phyloP scores from a whole-genome alignment of 352 stramenopile species.

The Pythium vanterpoolii region DNA sequence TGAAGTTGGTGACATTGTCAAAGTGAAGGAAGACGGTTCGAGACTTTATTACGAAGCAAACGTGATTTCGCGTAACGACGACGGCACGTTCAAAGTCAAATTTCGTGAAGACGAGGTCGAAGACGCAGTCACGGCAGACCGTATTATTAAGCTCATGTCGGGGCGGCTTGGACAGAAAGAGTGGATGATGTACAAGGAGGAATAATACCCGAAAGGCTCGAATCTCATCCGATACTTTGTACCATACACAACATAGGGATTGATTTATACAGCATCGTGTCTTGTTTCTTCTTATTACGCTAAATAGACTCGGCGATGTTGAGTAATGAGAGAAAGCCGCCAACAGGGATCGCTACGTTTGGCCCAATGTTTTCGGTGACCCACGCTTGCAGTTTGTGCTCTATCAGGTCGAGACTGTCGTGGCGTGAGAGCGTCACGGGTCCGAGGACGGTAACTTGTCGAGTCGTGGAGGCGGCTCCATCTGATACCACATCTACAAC shows the following conservation, averaged over 20 bases:
- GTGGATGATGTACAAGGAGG: slow-evolving; percentile 73
- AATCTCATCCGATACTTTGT: background rate
- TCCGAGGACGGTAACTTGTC: slow-evolving; percentile 35
- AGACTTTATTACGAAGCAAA: slow-evolving; percentile 63
- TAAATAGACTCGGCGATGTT: slow-evolving; percentile 39
- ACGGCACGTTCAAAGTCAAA: slow-evolving; percentile 64
- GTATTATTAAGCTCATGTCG: slow-evolving; percentile 66
- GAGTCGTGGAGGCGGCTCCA: slow-evolving; percentile 5
- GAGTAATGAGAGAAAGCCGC: slow-evolving; percentile 52
- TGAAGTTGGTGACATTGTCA: slow-evolving; percentile 56
- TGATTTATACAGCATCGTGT: slow-evolving; percentile 1
- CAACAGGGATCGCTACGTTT: slow-evolving; percentile 26
- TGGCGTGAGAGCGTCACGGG: slow-evolving; percentile 45
- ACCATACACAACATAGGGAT: background rate
- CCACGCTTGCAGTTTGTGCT: slow-evolving; percentile 54
- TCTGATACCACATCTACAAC: slow-evolving; percentile 16
- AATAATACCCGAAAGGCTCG: slow-evolving; percentile 9
- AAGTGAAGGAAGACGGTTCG: slow-evolving; percentile 59
- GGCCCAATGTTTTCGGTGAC: slow-evolving; percentile 41
- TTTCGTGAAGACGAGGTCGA: slow-evolving; percentile 61
- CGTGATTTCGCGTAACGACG: slow-evolving; percentile 38
- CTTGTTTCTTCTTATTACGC: background rate
- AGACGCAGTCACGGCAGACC: slow-evolving; percentile 37
- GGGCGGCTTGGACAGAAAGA: slow-evolving; percentile 61
- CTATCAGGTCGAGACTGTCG: slow-evolving; percentile 53